Conservation (phyloP, 352 stramenopile species). For the Phytophthora nicotianae region DNA sequence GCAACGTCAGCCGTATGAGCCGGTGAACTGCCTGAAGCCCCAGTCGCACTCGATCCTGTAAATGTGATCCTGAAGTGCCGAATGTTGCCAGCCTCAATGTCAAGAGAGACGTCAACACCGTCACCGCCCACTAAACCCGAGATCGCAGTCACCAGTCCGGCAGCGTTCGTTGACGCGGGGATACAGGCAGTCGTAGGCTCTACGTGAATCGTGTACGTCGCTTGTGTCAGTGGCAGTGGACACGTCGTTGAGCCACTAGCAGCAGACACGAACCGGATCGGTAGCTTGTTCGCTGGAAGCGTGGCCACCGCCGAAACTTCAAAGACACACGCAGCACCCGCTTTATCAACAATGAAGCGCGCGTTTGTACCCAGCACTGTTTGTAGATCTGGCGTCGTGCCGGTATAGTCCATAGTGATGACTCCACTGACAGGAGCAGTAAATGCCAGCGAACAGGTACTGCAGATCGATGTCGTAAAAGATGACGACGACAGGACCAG, state of each 20-base stretch:
- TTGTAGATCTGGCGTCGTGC: conserved; percentile 61
- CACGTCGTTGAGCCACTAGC: conserved; percentile 28
- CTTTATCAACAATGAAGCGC: conserved; percentile 64
- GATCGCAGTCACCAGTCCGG: conserved; percentile 39
- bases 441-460: conserved; percentile 49
- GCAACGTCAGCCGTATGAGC: conserved; percentile 36
- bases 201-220: conserved; percentile 55
- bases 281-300: conserved; percentile 43
- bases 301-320: conserved; percentile 46
- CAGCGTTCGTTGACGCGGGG: conserved; percentile 32
- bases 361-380: conserved; percentile 77
- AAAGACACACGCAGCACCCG: conserved; percentile 55
- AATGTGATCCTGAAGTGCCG: conserved; percentile 90
- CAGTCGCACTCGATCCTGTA: conserved; percentile 67
- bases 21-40: conserved; percentile 19
- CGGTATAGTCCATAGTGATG: conserved; percentile 71
- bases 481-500: conserved; percentile 52
- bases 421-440: conserved; percentile 4
- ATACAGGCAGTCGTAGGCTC: conserved; percentile 62
- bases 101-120: conserved; percentile 50
- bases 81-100: conserved; percentile 45
- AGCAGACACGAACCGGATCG: conserved; percentile 36
- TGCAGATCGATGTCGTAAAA: conserved; percentile 45
- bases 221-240: conserved; percentile 39
- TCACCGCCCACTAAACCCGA: conserved; percentile 56